phyloP scores from a whole-genome alignment of 768 basidiomycete species.

The Exidia glandulosa region DNA sequence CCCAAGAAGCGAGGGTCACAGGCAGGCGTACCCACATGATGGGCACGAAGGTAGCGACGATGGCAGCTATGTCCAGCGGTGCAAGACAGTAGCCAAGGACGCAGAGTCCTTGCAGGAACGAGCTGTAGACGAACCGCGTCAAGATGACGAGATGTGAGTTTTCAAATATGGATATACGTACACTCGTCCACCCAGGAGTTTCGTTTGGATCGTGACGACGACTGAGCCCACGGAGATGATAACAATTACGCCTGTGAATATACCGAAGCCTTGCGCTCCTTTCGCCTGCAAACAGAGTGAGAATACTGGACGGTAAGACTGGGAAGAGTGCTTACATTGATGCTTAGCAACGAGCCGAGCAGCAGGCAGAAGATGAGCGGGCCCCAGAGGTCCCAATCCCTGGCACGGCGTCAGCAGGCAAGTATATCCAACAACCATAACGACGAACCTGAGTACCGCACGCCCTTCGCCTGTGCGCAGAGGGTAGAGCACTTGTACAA shows the following conservation, averaged over 20 bases:
- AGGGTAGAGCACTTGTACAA: slow-evolving; percentile 90
- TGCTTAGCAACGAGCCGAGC: slow-evolving; percentile 74
- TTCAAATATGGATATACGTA: slow-evolving; percentile 16
- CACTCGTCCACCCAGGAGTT: slow-evolving; percentile 42
- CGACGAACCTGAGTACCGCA: slow-evolving; percentile 62
- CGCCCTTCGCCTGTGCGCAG: slow-evolving; percentile 53
- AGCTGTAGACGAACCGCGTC: slow-evolving; percentile 30
- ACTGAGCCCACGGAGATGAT: slow-evolving; percentile 86
- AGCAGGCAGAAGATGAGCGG: slow-evolving; percentile 74
- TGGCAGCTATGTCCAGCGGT: slow-evolving; percentile 81
- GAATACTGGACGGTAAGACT: neutral
- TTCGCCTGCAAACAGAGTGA: too few species aligned
- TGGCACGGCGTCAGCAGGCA: slow-evolving; percentile 16
- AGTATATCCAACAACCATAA: neutral
- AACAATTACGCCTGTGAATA: slow-evolving; percentile 91
- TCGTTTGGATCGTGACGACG: slow-evolving; percentile 90
- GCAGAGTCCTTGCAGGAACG: slow-evolving; percentile 94
- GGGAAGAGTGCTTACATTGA: slow-evolving; percentile 70
- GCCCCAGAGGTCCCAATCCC: slow-evolving; percentile 99
- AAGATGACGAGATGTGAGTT: neutral
- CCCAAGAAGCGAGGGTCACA: slow-evolving; percentile 78
- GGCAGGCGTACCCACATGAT: slow-evolving; percentile 82
- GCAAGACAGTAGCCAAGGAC: slow-evolving; percentile 93
- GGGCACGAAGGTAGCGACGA: slow-evolving; percentile 77
- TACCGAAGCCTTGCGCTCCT: slow-evolving; percentile 56